These are phyloP conservation scores for Xylaria digitata DNA, from an alignment of 2,329 filamentous ascomycete species.

Conservation along the genomic window DNA sequence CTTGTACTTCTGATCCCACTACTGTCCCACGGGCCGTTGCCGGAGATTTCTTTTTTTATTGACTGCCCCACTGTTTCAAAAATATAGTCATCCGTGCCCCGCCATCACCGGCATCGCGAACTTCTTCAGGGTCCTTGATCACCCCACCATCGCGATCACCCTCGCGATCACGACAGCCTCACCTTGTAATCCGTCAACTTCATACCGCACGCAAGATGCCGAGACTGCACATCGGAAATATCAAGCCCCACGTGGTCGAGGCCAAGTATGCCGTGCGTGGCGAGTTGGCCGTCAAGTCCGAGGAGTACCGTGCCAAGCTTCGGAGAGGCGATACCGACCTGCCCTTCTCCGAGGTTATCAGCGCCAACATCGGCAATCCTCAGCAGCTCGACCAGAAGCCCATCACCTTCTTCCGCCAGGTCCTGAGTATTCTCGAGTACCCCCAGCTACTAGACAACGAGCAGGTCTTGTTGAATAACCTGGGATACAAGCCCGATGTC, in stretches of 20 bases:
- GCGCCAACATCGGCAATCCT: slow-evolving; percentile 98
- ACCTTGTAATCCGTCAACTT: slow-evolving; percentile 24
- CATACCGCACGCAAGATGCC: slow-evolving; percentile 46
- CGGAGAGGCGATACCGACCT: slow-evolving; percentile 69
- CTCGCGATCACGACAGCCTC: slow-evolving; percentile 5
- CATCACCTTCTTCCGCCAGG: slow-evolving; percentile 98
- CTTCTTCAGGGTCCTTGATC: slow-evolving; percentile 3
- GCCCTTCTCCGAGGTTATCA: slow-evolving; percentile 91
- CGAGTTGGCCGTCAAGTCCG: slow-evolving; percentile 92
- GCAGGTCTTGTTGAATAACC: slow-evolving; percentile 76
- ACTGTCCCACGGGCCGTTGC: background rate
- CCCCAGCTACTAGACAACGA: slow-evolving; percentile 84
- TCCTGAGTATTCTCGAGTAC: slow-evolving; percentile 92
- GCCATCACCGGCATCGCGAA: slow-evolving; percentile 22
- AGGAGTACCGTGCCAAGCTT: slow-evolving; percentile 85
- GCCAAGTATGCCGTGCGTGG: slow-evolving; percentile 97
- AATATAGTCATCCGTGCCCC: slow-evolving; percentile 14
- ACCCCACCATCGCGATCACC: slow-evolving; percentile 12
- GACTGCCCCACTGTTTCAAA: slow-evolving; percentile 10
- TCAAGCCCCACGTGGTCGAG: slow-evolving; percentile 87
- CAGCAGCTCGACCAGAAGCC: slow-evolving; percentile 99
- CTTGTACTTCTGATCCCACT: background rate
- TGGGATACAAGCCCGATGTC: slow-evolving; percentile 92
- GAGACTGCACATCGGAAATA: slow-evolving; percentile 81
- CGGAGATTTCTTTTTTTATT: slow-evolving; percentile 2